Evolutionary conservation across 2,329 filamentous ascomycete genomes (phyloP).

Genomic region (Zasmidium cellare): DNA sequence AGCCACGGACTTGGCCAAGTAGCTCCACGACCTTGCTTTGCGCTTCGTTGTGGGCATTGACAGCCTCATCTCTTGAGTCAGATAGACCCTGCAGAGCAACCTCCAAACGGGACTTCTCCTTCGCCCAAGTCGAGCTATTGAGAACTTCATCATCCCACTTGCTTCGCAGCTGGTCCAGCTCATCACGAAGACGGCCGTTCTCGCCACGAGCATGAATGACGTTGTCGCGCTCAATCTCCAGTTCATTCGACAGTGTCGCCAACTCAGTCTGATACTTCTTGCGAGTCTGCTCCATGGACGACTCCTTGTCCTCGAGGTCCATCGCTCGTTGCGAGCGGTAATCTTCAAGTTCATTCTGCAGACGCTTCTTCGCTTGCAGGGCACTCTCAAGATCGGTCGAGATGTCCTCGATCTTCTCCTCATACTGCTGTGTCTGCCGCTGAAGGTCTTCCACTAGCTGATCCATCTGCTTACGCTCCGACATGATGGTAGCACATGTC

Average conservation of each 20-base stretch:
- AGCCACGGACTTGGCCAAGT: constrained; percentile 81
- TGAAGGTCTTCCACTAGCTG: constrained; percentile 84
- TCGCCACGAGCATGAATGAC: constrained; percentile 80
- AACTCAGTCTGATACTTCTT: constrained; percentile 97
- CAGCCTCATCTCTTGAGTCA: constrained; percentile 89
- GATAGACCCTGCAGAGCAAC: constrained; percentile 85
- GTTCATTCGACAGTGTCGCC: constrained; percentile 82
- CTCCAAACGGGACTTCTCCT: constrained; percentile 92
- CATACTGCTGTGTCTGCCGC: constrained; percentile 81
- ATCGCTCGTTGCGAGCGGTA: constrained; percentile 93
- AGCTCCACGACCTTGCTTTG: constrained; percentile 90
- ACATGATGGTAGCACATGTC: constrained; percentile 83
- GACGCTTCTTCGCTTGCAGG: constrained; percentile 84
- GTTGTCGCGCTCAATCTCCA: constrained; percentile 91
- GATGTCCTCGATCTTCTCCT: constrained; percentile 88
- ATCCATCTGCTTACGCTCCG: constrained; percentile 89
- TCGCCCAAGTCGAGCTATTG: constrained; percentile 97
- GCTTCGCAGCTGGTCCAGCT: constrained; percentile 87
- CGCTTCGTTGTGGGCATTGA: constrained; percentile 89
- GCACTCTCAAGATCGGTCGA: constrained; percentile 85
- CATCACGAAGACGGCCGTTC: constrained; percentile 85
- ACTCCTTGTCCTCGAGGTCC: constrained; percentile 95
- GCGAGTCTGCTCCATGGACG: constrained; percentile 91
- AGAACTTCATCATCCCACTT: constrained; percentile 99
- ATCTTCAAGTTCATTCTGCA: constrained; percentile 96